Percentiles rank a stretch among this genome's conserved stretches.
Evolutionary conservation across 2,329 filamentous ascomycete species (phyloP).

Genomic region (Sclerotinia subarctica): DNA sequence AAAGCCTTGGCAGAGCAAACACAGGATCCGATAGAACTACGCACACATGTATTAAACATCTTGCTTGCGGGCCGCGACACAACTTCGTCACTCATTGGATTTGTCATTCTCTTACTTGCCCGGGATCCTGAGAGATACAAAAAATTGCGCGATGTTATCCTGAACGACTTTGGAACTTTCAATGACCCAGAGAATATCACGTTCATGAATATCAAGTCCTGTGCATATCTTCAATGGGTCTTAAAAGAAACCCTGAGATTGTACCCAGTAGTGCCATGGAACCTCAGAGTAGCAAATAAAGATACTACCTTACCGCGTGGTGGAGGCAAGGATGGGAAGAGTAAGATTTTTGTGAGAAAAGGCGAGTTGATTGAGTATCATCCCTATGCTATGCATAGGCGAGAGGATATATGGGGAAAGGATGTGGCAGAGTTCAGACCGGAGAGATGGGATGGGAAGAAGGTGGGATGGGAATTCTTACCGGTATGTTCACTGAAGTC

Average conservation of each 20-base stretch:
- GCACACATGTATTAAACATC: conserved; percentile 52
- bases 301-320: conserved; percentile 39
- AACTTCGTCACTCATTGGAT: conserved; percentile 49
- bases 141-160: conserved; percentile 44
- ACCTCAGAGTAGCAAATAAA: conserved; percentile 44
- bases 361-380: conserved; percentile 36
- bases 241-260: conserved; percentile 47
- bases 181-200: conserved; percentile 33
- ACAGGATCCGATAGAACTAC: conserved; percentile 45
- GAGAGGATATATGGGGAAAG: conserved; percentile 41
- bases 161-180: conserved; percentile 41
- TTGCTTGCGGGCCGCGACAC: conserved; percentile 59
- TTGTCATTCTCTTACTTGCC: conserved; percentile 24
- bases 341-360: conserved; percentile 37
- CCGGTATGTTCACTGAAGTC: conserved; percentile 32
- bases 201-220: conserved; percentile 33
- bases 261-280: conserved; percentile 53
- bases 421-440: conserved; percentile 41
- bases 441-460: conserved; percentile 41
- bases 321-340: conserved; percentile 39
- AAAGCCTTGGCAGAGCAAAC: conserved; percentile 52
- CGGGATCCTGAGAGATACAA: conserved; percentile 43
- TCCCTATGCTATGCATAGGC: conserved; percentile 38
- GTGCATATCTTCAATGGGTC: conserved; percentile 35
- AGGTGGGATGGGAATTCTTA: conserved; percentile 46